These are phyloP conservation scores for Pigoraptor vietnamica DNA, from an alignment of 78 protist genomes.

Conservation along the genomic window DNA sequence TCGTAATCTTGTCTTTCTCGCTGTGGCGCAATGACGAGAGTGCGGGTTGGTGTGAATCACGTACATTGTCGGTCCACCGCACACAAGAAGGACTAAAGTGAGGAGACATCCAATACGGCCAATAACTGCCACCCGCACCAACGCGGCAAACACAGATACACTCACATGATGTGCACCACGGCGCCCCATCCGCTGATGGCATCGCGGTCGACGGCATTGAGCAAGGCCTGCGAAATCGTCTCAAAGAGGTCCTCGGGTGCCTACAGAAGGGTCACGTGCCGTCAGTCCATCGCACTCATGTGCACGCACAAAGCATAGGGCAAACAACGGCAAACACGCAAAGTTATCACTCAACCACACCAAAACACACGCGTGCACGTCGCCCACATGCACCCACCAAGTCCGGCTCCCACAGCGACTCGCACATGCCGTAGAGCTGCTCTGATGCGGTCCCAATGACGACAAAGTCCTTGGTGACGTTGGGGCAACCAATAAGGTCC, in stretches of 20 bases:
- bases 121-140: no score
- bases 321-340: neutral
- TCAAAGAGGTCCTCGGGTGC: slow-evolving; percentile 46
- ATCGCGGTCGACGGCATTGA: slow-evolving; percentile 87
- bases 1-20: slow-evolving; percentile 11
- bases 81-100: no score
- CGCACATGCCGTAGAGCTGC: slow-evolving; percentile 83
- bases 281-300: neutral
- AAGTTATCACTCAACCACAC: neutral
- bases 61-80: no score
- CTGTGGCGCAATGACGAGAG: neutral
- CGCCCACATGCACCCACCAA: slow-evolving; percentile 37
- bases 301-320: neutral
- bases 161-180: slow-evolving; percentile 70
- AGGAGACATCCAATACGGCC: no score
- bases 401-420: slow-evolving; percentile 64
- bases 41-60: no score
- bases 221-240: slow-evolving; percentile 63
- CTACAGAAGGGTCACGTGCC: slow-evolving; percentile 7
- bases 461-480: slow-evolving; percentile 72
- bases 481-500: slow-evolving; percentile 90
- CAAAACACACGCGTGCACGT: neutral
- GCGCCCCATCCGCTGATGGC: slow-evolving; percentile 95
- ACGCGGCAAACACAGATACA: neutral
- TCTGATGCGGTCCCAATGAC: slow-evolving; percentile 81